A percentile compares a stretch with the other conserved stretches of the same genome.
Evolutionary conservation across 176 grass and related monocot genomes (phyloP).

Genomic region (Carex pumila): DNA sequence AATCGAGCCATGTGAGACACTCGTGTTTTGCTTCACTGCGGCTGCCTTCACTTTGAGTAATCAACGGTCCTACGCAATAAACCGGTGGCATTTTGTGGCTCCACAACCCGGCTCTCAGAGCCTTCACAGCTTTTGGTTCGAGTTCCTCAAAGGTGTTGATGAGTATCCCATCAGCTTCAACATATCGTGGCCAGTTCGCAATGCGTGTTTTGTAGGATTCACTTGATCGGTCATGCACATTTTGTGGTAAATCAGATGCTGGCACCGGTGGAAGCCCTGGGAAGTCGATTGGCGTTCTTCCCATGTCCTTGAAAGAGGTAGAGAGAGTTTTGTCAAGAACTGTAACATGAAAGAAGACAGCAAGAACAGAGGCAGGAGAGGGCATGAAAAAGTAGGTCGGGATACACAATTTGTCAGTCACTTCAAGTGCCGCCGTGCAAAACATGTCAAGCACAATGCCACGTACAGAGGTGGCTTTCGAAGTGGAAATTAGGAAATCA

Average conservation of each 20-base stretch:
- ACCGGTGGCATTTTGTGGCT: conserved; percentile 24
- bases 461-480: background rate
- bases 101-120: conserved; percentile 31
- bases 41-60: conserved; percentile 15
- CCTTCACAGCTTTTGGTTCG: conserved; percentile 36
- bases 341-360: conserved; percentile 18
- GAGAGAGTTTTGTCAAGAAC: background rate
- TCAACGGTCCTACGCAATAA: conserved; percentile 57
- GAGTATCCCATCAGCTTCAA: conserved; percentile 40
- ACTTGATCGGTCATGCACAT: conserved; percentile 30
- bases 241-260: conserved; percentile 35
- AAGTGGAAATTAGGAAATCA: conserved; percentile 38
- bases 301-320: conserved; percentile 44
- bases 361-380: conserved; percentile 32
- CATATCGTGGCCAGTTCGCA: conserved; percentile 24
- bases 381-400: conserved; percentile 47
- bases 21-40: conserved; percentile 25
- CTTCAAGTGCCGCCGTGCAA: conserved; percentile 46
- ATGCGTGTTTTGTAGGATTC: conserved; percentile 13
- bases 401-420: conserved; percentile 32
- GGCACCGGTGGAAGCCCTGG: conserved; percentile 39
- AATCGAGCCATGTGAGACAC: conserved; percentile 62
- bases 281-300: conserved; percentile 21
- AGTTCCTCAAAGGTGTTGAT: conserved; percentile 68
- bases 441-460: conserved; percentile 64